These are phyloP conservation scores for Paulownia fortunei DNA, from an alignment of 257 asterid species.

Conservation along the genomic window DNA sequence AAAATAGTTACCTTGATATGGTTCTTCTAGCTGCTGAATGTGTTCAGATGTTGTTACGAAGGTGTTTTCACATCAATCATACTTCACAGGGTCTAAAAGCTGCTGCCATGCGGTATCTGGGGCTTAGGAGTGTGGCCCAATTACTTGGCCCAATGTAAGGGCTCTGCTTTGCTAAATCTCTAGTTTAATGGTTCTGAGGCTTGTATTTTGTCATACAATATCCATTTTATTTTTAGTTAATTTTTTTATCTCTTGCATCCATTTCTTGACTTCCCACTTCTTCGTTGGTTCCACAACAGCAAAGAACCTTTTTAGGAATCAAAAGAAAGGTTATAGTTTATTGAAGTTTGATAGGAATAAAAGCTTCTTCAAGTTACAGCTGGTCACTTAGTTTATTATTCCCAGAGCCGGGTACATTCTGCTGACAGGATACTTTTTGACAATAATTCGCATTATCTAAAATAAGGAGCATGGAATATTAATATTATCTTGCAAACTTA, in stretches of 20 bases:
- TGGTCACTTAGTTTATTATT: too few species aligned
- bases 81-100: conserved; percentile 80
- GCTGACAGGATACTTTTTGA: too few species aligned
- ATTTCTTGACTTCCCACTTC: background rate
- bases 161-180: conserved; percentile 36
- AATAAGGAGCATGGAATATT: too few species aligned
- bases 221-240: conserved; percentile 16
- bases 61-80: conserved; percentile 22
- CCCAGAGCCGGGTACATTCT: too few species aligned
- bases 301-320: background rate
- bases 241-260: background rate
- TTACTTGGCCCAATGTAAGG: conserved; percentile 89
- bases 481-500: too few species aligned
- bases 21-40: conserved; percentile 18
- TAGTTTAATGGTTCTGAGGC: conserved; percentile 25
- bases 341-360: too few species aligned
- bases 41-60: conserved; percentile 10
- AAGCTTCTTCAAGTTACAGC: background rate
- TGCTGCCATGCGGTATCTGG: conserved; percentile 85
- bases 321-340: too few species aligned
- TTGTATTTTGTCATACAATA: conserved; percentile 1
- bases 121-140: conserved; percentile 68
- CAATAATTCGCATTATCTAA: too few species aligned
- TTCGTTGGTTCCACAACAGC: background rate
- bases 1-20: background rate